Conservation (phyloP, 129 eudicot species). For the Chrysanthemum seticuspe region DNA sequence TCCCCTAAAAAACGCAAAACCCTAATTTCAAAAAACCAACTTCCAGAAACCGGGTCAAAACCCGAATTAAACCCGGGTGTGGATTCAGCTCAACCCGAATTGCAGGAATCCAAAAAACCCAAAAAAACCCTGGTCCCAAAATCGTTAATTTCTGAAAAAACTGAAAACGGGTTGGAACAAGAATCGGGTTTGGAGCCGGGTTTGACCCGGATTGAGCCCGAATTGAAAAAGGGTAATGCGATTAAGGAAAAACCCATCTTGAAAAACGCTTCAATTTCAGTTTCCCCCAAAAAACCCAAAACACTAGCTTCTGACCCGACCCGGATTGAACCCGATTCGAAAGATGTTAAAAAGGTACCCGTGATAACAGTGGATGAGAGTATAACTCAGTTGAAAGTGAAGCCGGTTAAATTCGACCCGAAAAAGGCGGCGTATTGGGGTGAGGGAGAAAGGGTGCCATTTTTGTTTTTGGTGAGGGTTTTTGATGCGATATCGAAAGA, state of each 20-base stretch:
- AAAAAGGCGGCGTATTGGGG: slow-evolving; percentile 83
- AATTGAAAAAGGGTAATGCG: too few species aligned
- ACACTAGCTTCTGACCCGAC: slow-evolving; percentile 33
- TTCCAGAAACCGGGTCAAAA: not conserved
- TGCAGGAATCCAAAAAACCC: too few species aligned
- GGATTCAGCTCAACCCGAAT: too few species aligned
- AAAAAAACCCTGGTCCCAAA: too few species aligned
- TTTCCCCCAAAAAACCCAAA: slow-evolving; percentile 74
- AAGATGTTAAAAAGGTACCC: slow-evolving; percentile 26
- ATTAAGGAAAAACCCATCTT: too few species aligned
- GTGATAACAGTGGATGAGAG: slow-evolving; percentile 60
- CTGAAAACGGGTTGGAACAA: too few species aligned
- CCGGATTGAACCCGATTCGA: slow-evolving; percentile 7
- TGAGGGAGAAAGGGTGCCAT: slow-evolving; percentile 78
- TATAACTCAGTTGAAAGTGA: slow-evolving; percentile 56
- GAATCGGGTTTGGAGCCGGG: too few species aligned
- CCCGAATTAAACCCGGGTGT: too few species aligned
- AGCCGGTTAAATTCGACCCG: slow-evolving; percentile 53
- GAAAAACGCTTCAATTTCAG: not conserved
- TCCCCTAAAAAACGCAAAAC: slow-evolving; percentile 77
- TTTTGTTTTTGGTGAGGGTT: slow-evolving; percentile 69
- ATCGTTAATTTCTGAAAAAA: too few species aligned
- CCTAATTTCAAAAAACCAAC: slow-evolving; percentile 24
- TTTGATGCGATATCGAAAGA: slow-evolving; percentile 66
- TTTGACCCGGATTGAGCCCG: too few species aligned